These are phyloP conservation scores for Candida cerambycidarum DNA, from an alignment of 805 yeast species.

Conservation along the genomic window DNA sequence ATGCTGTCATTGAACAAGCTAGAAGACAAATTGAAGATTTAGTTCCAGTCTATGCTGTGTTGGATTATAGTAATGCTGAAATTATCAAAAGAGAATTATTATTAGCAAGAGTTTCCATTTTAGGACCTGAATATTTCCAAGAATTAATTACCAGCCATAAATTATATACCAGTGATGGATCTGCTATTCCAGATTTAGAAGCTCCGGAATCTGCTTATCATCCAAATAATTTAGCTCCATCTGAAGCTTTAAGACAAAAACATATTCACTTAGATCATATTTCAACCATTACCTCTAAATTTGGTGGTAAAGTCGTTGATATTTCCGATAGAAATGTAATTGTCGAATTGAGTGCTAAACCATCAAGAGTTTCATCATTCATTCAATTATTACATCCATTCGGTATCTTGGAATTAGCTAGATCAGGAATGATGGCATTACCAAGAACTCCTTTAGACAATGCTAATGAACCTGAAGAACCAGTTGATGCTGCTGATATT, in stretches of 20 bases:
- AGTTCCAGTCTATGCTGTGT: conserved; percentile 97
- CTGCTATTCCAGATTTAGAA: conserved; percentile 43
- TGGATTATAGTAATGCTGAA: conserved; percentile 88
- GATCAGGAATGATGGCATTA: conserved; percentile 98
- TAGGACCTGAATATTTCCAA: conserved; percentile 98
- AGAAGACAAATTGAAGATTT: conserved; percentile 96
- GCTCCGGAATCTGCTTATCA: conserved; percentile 59
- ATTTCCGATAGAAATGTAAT: conserved; percentile 91
- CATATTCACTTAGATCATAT: conserved; percentile 86
- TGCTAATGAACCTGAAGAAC: conserved; percentile 43
- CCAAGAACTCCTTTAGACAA: conserved; percentile 88
- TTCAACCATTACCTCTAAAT: conserved; percentile 74
- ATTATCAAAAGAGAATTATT: conserved; percentile 89
- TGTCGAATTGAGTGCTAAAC: conserved; percentile 93
- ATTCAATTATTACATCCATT: conserved; percentile 90
- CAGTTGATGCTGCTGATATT: conserved; percentile 58
- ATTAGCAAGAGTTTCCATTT: conserved; percentile 84
- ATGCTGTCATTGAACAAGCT: conserved; percentile 96
- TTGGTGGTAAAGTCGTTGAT: conserved; percentile 92
- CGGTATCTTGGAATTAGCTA: conserved; percentile 92
- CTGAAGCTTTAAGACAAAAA: conserved; percentile 92
- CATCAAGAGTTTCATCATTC: conserved; percentile 82
- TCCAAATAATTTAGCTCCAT: conserved; percentile 85
- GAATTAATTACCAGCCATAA: conserved; percentile 87
- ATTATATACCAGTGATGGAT: conserved; percentile 39